Evolutionary conservation across 2,329 filamentous ascomycete genomes (phyloP).

Genomic region (Colletotrichum musae): DNA sequence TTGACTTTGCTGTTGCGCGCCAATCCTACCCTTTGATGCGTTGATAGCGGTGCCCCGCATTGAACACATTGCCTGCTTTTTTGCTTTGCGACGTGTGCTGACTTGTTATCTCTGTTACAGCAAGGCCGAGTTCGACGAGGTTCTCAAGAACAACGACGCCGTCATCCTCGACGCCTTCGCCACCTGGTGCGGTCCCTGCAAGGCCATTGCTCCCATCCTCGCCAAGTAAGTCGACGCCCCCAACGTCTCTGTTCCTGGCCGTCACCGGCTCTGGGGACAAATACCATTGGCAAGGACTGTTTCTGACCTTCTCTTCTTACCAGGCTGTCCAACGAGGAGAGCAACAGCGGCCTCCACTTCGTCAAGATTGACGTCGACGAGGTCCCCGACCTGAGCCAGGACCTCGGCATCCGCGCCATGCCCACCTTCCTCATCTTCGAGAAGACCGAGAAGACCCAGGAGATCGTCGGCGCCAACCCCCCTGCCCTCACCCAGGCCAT

Average conservation of each 20-base stretch:
- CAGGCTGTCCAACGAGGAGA: slow-evolving; percentile 53
- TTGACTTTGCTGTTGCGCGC: background rate
- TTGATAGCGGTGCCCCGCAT: background rate
- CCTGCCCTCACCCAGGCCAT: slow-evolving; percentile 69
- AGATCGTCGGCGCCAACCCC: slow-evolving; percentile 88
- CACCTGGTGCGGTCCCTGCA: slow-evolving; percentile 96
- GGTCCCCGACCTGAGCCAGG: slow-evolving; percentile 79
- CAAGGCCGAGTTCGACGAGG: slow-evolving; percentile 70
- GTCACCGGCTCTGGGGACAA: background rate
- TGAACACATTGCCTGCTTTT: background rate
- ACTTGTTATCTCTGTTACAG: slow-evolving; percentile 53
- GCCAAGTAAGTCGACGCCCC: slow-evolving; percentile 66
- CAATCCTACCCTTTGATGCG: background rate
- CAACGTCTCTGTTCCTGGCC: background rate
- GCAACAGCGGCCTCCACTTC: slow-evolving; percentile 77
- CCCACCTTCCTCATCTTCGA: slow-evolving; percentile 92
- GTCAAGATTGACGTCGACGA: slow-evolving; percentile 94
- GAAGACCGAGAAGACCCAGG: slow-evolving; percentile 78
- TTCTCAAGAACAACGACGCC: slow-evolving; percentile 68
- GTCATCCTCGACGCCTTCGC: slow-evolving; percentile 91
- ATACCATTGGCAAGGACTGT: background rate
- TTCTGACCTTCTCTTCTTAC: background rate
- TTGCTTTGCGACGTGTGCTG: background rate
- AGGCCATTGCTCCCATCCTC: slow-evolving; percentile 85
- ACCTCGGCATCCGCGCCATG: slow-evolving; percentile 90